Percentiles rank a stretch among this genome's conserved stretches.
phyloP scores from a whole-genome alignment of 1,284 basidiomycete genomes.

The Waitea zeae region DNA sequence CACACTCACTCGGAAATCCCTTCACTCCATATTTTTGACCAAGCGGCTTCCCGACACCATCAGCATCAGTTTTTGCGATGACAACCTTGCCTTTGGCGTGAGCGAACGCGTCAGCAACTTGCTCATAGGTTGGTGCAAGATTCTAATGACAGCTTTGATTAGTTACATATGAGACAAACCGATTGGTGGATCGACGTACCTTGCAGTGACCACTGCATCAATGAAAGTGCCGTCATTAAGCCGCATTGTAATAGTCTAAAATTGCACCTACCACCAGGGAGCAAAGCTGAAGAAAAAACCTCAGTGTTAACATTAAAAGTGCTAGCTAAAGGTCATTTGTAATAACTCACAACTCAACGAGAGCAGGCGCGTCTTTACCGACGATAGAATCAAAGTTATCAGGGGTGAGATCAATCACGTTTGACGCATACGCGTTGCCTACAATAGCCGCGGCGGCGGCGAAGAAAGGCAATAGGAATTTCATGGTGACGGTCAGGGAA shows the following conservation, averaged over 20 bases:
- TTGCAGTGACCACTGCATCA: conserved; percentile 55
- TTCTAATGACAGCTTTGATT: conserved; percentile 31
- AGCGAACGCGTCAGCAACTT: conserved; percentile 75
- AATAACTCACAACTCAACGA: conserved; percentile 76
- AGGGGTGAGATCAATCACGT: conserved; percentile 63
- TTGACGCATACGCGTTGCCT: conserved; percentile 49
- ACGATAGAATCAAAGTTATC: conserved; percentile 63
- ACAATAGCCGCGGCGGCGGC: conserved; percentile 36
- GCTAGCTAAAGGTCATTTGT: conserved; percentile 1
- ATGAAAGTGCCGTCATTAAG: neutral
- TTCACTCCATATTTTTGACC: conserved; percentile 63
- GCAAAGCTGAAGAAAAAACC: conserved; percentile 37
- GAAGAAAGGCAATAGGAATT: conserved; percentile 36
- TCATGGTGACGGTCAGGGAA: no score
- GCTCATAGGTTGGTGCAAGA: conserved; percentile 78
- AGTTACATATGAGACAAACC: conserved; percentile 2
- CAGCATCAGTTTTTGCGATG: conserved; percentile 89
- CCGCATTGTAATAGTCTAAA: neutral
- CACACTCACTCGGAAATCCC: conserved; percentile 73
- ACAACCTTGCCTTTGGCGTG: conserved; percentile 68
- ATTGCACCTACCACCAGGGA: conserved; percentile 81
- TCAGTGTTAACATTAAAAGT: neutral
- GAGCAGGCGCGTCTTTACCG: conserved; percentile 64
- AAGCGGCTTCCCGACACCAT: conserved; percentile 62
- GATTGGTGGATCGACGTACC: conserved; percentile 20